phyloP scores from a whole-genome alignment of 768 basidiomycete genomes.

The Tulasnella calospora region DNA sequence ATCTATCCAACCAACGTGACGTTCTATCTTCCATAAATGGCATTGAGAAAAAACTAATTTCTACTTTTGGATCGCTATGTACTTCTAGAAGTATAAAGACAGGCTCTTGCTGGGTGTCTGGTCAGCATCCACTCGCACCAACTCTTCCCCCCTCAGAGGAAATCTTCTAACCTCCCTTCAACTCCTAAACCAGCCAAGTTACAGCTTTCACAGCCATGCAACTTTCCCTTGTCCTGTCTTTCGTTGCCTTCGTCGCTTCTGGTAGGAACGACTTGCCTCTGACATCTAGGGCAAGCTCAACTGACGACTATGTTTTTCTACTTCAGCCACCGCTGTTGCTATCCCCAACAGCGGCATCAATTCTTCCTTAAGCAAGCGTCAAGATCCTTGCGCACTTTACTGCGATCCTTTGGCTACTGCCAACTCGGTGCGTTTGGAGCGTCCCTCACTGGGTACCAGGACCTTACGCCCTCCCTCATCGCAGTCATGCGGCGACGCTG shows the following conservation, averaged over 20 bases:
- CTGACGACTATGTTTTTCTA: background rate
- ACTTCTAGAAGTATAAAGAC: background rate
- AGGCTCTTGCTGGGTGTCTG: background rate
- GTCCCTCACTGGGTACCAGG: background rate
- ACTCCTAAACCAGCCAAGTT: background rate
- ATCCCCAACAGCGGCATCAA: background rate
- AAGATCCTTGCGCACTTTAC: background rate
- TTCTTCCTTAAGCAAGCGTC: background rate
- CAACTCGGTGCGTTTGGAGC: background rate
- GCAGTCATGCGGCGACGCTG: background rate
- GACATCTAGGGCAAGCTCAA: background rate
- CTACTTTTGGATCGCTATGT: background rate
- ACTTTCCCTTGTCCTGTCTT: background rate
- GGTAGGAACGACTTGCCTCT: background rate
- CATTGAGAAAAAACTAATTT: background rate
- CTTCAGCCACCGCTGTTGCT: background rate
- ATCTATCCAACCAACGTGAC: background rate
- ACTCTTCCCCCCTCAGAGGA: background rate
- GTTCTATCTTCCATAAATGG: background rate
- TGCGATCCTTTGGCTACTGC: background rate
- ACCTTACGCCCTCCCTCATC: background rate
- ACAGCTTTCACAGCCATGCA: background rate
- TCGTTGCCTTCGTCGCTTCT: background rate
- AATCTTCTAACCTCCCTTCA: background rate
- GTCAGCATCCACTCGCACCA: background rate